Base-by-base conservation (phyloP, 805 yeast species). In the Metschnikowia aberdeeniae region DNA sequence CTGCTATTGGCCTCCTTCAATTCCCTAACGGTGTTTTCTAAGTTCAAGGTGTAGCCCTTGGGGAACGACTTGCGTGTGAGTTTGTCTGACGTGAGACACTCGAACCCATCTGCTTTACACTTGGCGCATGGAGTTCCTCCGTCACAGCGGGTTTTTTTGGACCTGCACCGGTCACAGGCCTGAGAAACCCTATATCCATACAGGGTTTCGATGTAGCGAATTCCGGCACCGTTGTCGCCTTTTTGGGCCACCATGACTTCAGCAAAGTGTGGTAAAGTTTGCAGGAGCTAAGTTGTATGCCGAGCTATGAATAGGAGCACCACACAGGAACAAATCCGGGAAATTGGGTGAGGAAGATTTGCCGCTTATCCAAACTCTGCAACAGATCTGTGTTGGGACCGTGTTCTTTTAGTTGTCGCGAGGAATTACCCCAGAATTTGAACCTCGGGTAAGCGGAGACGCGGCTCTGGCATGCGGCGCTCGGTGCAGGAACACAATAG, bases 131-230 rank as follows among this genome's bases (percentile, higher is more conserved):
- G 89, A 2, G 78, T 72, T 47, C 74, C 71, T 1, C 90, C 92
- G 56, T 84, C 86, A 63, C 93, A 86, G 51, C 81, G 81, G 51
- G 84, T 83, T 63, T 85, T 86, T 54, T 86, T 82, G 51, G 83
- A 78, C 36, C 92, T 70, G 56, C 93, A 86, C 29, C 93, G 68
- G 61, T 86, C 93, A 64, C 95, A 86, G 2, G 93, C 93, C 61
- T 86, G 93, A 1, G 85, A 77, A 2, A 83, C 82, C 49, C 92
- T 49, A n/a, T 64, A 56, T 0, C 75, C 74, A 5, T 63, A 49
- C 3, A 65, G 64, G 13, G 75, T 68, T 39, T 57, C 62, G 39
- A 71, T 71, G 40, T 70, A 55, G 47, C 69, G 43, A 11, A 37
- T 19, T 5, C 30, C 40, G 6, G 19, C 27, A 13, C 27, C 9